Conservation (phyloP, 129 eudicot species). For the Artemisia tridentata region DNA sequence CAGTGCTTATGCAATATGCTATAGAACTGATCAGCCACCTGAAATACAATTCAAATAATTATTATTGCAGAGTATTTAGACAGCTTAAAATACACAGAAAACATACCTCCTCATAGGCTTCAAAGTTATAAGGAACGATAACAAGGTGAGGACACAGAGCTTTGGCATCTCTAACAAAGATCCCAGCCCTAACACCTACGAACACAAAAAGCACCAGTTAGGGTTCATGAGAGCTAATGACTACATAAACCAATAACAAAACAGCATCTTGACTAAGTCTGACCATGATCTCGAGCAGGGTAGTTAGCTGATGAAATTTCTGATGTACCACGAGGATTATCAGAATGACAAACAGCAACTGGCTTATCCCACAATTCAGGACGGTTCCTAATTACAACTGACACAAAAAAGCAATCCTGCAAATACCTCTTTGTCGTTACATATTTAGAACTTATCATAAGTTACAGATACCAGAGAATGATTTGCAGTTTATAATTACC, state of each 20-base stretch:
- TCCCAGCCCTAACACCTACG: constrained; percentile 87
- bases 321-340: constrained; percentile 90
- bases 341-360: constrained; percentile 97
- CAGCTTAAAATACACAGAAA: neutral
- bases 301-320: constrained; percentile 98
- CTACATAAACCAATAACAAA: neutral
- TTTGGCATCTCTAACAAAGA: constrained; percentile 89
- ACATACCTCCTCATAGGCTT: constrained; percentile 83
- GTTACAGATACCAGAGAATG: neutral
- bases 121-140: constrained; percentile 83
- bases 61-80: neutral
- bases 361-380: constrained; percentile 80
- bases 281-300: constrained; percentile 89
- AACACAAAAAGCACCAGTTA: constrained; percentile 11
- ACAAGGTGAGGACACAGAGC: constrained; percentile 83
- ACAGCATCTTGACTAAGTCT: constrained; percentile 18
- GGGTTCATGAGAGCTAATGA: neutral
- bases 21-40: constrained; percentile 97
- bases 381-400: constrained; percentile 70
- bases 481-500: constrained; percentile 41
- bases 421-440: constrained; percentile 11
- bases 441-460: neutral
- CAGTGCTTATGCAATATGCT: constrained; percentile 84
- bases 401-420: constrained; percentile 96
- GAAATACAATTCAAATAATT: constrained; percentile 24